phyloP scores from a whole-genome alignment of 1,284 basidiomycete genomes.

The Sanghuangporus weigelae region DNA sequence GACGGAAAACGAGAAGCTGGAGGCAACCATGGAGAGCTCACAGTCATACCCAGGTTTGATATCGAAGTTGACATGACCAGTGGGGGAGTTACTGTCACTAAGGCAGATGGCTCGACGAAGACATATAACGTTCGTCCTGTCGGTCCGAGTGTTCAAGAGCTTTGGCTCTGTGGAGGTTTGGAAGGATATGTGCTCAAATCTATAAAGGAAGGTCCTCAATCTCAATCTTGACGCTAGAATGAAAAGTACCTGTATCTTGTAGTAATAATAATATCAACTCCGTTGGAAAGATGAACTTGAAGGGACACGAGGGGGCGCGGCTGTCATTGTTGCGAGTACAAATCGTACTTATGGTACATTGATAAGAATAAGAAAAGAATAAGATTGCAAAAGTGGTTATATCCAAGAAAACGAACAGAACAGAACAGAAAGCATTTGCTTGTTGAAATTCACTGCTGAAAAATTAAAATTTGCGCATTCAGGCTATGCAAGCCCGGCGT shows the following conservation, averaged over 20 bases:
- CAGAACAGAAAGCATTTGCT: no score
- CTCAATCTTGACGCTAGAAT: background rate
- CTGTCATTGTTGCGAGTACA: background rate
- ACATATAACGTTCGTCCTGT: conserved; percentile 70
- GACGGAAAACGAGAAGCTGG: conserved; percentile 74
- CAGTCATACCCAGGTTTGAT: conserved; percentile 63
- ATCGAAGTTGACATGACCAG: conserved; percentile 67
- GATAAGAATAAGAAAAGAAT: no score
- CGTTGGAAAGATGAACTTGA: background rate
- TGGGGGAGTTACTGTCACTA: conserved; percentile 56
- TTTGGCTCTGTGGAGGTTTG: conserved; percentile 79
- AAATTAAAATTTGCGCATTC: no score
- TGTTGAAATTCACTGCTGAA: no score
- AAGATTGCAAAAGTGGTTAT: no score
- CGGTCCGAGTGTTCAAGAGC: conserved; percentile 88
- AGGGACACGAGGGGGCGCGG: background rate
- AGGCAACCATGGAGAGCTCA: conserved; percentile 73
- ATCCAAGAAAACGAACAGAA: no score
- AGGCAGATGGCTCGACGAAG: conserved; percentile 41
- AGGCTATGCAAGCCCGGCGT: no score
- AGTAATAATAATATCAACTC: background rate
- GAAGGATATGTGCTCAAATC: conserved; percentile 78
- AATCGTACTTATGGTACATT: background rate
- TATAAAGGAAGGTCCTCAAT: conserved; percentile 36
- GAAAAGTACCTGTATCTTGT: conserved; percentile 11